Evolutionary conservation across 169 alveolate genomes (phyloP), one percentile per base, ranked within the genome.

Genomic region (Plasmodium malariae): DNA sequence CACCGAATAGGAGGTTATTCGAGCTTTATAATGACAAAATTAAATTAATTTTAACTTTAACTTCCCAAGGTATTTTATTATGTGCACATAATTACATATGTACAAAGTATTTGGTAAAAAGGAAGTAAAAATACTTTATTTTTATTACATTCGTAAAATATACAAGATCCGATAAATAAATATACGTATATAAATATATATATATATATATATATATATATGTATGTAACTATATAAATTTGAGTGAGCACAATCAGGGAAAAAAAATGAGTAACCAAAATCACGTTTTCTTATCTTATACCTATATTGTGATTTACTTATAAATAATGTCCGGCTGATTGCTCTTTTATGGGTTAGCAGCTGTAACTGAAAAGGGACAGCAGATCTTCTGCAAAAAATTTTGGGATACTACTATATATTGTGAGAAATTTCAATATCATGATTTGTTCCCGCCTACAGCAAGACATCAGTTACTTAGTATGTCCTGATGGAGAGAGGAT

Each of bases 401-500:
- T 45, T 78, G 89, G 89, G 89, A 78, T 63, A 67, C 78, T 78
- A 78, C 60, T 5, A 78, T 62, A 68, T 63, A n/a, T 57, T 34
- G 17, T 37, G 62, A 36, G 70, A 45, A 36, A 26, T 24, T 62
- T 68, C 54, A 45, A 78, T 28, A 36, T 34, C 67, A 40, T 11
- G 7, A 40, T n/a, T n/a, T 3, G 48, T 55, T 78, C 89, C 76
- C 89, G 89, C 34, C 89, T 78, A 49, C 63, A 30, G 54, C 89
- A 78, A 78, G 89, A 55, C 62, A 40, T 68, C 74, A 78, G 89
- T 78, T 78, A 63, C 89, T 62, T 76, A 78, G 24, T 55, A 48
- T 78, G 57, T 43, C 6, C 45, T 63, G 65, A 45, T 78, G 89
- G 78, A 78, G 49, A 78, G 89, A 48, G 67, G 48, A 62, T 54